Base-by-base conservation (phyloP, 2,329 filamentous ascomycete genomes). In the Akanthomyces muscarius region DNA sequence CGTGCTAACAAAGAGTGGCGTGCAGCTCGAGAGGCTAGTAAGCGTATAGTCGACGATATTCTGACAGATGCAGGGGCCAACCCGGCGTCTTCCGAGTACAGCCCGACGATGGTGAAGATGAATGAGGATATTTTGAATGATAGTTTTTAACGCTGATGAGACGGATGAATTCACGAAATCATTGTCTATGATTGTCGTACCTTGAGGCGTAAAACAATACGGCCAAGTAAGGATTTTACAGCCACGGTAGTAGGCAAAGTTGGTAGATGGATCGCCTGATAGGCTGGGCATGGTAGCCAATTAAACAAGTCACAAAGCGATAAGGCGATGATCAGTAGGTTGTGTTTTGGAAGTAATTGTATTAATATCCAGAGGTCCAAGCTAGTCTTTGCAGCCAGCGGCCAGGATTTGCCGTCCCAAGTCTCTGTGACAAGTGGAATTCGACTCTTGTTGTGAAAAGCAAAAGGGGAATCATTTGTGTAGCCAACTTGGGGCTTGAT, bases 41-140 rank as follows among this genome's bases (percentile, higher is more conserved):
- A 84, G 72, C 84, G 87, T 62, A 94, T 96, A 64, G 90, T 96
- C 0, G 89, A 92, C 59, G 90, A 94, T 70, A 83, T 96, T 54
- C 77, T 95, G 7, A 76, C 89, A 50, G 91, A 90, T 48, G 91
- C 91, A 4, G 91, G 91, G 2, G 89, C 83, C 5, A 83, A 85
- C 61, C 72, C 71, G 5, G 80, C 82, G 60, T 81, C 79, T 28
- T 77, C 78, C 2, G 84, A 87, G 70, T 84, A 86, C 69, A 88
- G 86, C 67, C 86, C 86, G 4, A 86, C 84, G 0, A 81, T 88
- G 78, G 84, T 89, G 50, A 86, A 86, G 75, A 85, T 86, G 81
- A 86, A 83, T 66, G 77, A 86, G 59, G 79, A 87, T 68, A 81
- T 87, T 53, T 71, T 87, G 51, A 81, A 88, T 67, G 84, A 88